A percentile compares a stretch with the other conserved stretches of the same genome.
Conservation (phyloP, 75 land plant genomes). For the Adiantum capillusveneris region DNA sequence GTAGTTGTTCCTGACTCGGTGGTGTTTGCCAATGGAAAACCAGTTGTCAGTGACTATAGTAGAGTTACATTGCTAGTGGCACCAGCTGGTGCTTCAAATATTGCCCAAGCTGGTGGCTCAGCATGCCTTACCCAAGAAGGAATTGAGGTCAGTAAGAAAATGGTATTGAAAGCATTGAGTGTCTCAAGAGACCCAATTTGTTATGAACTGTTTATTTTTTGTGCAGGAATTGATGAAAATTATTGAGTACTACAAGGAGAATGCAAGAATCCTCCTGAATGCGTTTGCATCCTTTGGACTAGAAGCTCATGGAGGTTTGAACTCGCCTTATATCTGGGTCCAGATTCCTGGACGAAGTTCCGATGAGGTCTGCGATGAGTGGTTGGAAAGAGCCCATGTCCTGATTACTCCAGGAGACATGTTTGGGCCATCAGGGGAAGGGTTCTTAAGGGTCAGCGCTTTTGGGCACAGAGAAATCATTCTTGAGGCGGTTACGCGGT, state of each 20-base stretch:
- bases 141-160: slow-evolving; percentile 16
- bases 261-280: slow-evolving; percentile 28
- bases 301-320: slow-evolving; percentile 26
- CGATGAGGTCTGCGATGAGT: slow-evolving; percentile 27
- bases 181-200: not conserved
- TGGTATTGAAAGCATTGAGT: not conserved
- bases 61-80: slow-evolving; percentile 18
- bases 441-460: slow-evolving; percentile 29
- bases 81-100: slow-evolving; percentile 29
- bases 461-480: slow-evolving; percentile 33
- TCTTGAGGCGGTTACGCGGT: slow-evolving; percentile 20
- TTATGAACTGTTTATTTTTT: not conserved
- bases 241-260: slow-evolving; percentile 32
- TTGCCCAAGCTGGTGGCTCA: slow-evolving; percentile 35
- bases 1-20: slow-evolving; percentile 28
- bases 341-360: slow-evolving; percentile 30
- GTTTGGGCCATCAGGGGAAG: slow-evolving; percentile 36
- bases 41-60: slow-evolving; percentile 23
- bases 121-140: slow-evolving; percentile 29
- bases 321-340: slow-evolving; percentile 37
- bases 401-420: slow-evolving; percentile 33
- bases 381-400: slow-evolving; percentile 23
- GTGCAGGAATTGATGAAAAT: slow-evolving; percentile 25
- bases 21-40: slow-evolving; percentile 24
- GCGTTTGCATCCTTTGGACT: slow-evolving; percentile 23